Evolutionary conservation across 163 green algal genomes (phyloP).

Genomic region (Coccomyxa subellipsoidea): DNA sequence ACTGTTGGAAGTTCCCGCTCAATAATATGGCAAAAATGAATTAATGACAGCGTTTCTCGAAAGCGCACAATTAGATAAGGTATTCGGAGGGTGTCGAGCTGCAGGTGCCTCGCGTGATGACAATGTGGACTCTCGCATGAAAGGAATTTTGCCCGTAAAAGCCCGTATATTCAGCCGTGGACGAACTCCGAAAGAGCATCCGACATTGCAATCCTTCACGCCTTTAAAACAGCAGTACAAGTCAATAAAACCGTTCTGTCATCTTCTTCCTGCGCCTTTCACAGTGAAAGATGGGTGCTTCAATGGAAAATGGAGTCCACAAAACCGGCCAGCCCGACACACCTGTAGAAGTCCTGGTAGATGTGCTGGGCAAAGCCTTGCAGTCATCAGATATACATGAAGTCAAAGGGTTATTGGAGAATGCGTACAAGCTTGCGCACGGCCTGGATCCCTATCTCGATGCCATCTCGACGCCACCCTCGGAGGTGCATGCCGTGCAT

Average conservation of each 20-base stretch:
- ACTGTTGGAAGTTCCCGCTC: background rate
- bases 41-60: background rate
- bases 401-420: constrained; percentile 21
- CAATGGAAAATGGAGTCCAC: constrained; percentile 23
- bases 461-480: constrained; percentile 23
- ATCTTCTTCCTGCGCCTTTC: background rate
- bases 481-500: constrained; percentile 18
- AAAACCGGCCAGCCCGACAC: constrained; percentile 45
- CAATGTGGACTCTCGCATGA: background rate
- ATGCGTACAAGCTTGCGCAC: constrained; percentile 32
- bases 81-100: background rate
- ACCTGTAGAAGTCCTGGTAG: constrained; percentile 39
- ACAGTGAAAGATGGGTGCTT: background rate
- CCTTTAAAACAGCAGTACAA: background rate
- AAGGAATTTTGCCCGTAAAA: too few species aligned
- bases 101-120: background rate
- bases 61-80: background rate
- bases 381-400: constrained; percentile 5
- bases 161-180: too few species aligned
- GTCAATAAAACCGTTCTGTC: background rate
- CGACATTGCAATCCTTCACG: background rate
- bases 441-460: constrained; percentile 47
- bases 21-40: too few species aligned
- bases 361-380: constrained; percentile 33
- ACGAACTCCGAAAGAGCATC: background rate